Conservation (phyloP, 1,284 basidiomycete species). For the Ustanciosporium gigantosporum region DNA sequence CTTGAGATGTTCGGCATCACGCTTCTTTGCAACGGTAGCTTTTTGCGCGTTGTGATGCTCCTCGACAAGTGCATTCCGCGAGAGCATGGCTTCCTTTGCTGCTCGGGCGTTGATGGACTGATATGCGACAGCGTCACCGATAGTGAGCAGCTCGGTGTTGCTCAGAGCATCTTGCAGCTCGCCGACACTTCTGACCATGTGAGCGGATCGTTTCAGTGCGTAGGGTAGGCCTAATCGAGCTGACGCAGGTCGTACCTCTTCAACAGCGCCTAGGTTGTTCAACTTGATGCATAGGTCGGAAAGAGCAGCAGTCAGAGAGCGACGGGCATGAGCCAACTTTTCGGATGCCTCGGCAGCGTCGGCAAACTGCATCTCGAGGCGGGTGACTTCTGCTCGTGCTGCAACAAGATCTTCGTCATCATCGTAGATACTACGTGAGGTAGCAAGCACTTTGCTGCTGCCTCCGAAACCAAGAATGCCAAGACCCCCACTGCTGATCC, state of each 20-base stretch:
- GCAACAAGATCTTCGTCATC: constrained; percentile 49
- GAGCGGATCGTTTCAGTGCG: constrained; percentile 29
- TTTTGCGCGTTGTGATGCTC: constrained; percentile 50
- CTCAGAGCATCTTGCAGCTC: constrained; percentile 32
- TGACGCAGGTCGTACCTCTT: constrained; percentile 30
- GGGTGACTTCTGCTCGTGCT: constrained; percentile 48
- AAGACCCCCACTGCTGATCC: constrained; percentile 22
- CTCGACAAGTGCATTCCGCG: constrained; percentile 53
- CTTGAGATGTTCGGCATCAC: constrained; percentile 46
- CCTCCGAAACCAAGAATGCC: constrained; percentile 30
- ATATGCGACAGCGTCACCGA: constrained; percentile 48
- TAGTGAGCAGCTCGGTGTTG: constrained; percentile 37
- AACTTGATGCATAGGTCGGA: constrained; percentile 28
- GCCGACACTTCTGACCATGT: constrained; percentile 20
- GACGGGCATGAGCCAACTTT: constrained; percentile 32
- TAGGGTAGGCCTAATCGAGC: constrained; percentile 29
- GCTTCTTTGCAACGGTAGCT: constrained; percentile 38
- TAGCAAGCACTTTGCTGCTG: constrained; percentile 34
- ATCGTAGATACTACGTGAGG: constrained; percentile 43
- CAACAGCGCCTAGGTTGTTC: constrained; percentile 35
- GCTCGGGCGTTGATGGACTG: constrained; percentile 52
- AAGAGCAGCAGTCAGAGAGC: constrained; percentile 17
- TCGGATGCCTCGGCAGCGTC: constrained; percentile 42
- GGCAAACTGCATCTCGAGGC: constrained; percentile 53
- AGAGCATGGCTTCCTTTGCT: constrained; percentile 50